These are phyloP conservation scores for Rhizomucor miehei DNA, from an alignment of 371 early-diverging fungal genomes.

Conservation along the genomic window DNA sequence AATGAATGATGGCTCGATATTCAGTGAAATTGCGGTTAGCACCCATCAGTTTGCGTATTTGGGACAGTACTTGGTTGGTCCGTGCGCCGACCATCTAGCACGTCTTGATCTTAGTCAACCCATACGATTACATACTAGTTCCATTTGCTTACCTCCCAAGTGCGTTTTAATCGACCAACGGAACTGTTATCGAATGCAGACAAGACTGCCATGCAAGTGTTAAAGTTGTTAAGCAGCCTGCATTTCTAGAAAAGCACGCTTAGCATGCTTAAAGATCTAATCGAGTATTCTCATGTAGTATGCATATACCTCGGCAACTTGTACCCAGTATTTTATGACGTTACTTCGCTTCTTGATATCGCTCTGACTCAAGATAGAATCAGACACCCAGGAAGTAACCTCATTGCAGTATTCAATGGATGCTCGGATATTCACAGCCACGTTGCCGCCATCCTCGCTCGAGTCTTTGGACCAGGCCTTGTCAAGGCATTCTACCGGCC, in stretches of 20 bases:
- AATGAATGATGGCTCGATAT: constrained; percentile 86
- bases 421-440: constrained; percentile 66
- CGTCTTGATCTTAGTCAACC: constrained; percentile 52
- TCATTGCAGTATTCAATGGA: constrained; percentile 69
- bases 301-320: constrained; percentile 64
- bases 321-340: constrained; percentile 80
- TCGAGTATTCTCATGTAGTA: neutral
- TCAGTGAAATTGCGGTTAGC: constrained; percentile 79
- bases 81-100: constrained; percentile 40
- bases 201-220: constrained; percentile 86
- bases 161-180: constrained; percentile 84
- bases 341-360: constrained; percentile 76
- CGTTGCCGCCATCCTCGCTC: constrained; percentile 22
- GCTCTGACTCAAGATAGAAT: constrained; percentile 71
- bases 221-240: constrained; percentile 68
- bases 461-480: constrained; percentile 81
- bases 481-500: constrained; percentile 81
- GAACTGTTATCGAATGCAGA: constrained; percentile 89
- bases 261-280: neutral
- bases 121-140: neutral
- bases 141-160: constrained; percentile 47
- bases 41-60: constrained; percentile 72
- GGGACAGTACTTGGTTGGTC: constrained; percentile 34
- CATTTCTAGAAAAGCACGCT: constrained; percentile 23
- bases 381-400: constrained; percentile 85